phyloP scores from a whole-genome alignment of 208 protist genomes.

The Angomonas ambiguus region DNA sequence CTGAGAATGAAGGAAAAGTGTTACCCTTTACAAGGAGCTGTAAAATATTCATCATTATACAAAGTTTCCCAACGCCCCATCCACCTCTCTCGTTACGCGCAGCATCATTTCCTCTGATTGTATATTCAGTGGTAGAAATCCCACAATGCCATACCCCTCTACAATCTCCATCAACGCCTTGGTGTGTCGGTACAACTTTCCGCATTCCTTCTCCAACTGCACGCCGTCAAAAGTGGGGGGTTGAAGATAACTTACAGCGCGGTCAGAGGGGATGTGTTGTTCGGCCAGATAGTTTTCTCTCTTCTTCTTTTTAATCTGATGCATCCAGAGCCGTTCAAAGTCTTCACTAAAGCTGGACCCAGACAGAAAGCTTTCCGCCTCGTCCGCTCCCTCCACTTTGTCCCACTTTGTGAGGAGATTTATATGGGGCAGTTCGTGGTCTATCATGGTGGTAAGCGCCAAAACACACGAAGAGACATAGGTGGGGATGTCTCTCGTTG shows the following conservation, averaged over 20 bases:
- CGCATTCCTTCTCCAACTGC: conserved; percentile 58
- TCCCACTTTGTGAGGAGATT: conserved; percentile 99
- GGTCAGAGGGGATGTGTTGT: conserved; percentile 19
- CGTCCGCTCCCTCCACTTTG: conserved; percentile 45
- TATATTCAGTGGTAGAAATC: conserved; percentile 89
- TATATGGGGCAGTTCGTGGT: conserved; percentile 94
- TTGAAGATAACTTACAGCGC: neutral
- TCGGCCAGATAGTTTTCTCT: conserved; percentile 41
- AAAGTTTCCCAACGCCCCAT: conserved; percentile 79
- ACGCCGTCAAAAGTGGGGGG: conserved; percentile 30
- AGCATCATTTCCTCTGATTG: conserved; percentile 87
- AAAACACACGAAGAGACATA: conserved; percentile 96
- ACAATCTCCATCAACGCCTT: conserved; percentile 88
- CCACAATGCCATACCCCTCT: conserved; percentile 93
- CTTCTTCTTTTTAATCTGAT: conserved; percentile 50
- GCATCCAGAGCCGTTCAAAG: conserved; percentile 75
- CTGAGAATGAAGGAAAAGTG: too few species aligned
- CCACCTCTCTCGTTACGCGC: conserved; percentile 71
- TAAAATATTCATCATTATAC: conserved; percentile 19
- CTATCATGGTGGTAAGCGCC: conserved; percentile 95
- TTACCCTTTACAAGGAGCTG: neutral
- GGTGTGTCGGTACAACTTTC: conserved; percentile 71
- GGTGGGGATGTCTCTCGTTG: conserved; percentile 92
- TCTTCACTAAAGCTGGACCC: conserved; percentile 64
- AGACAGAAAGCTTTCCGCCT: conserved; percentile 74